Evolutionary conservation across 1,139 yeast genomes (phyloP).

Genomic region (Eremothecium sinecaudum): DNA sequence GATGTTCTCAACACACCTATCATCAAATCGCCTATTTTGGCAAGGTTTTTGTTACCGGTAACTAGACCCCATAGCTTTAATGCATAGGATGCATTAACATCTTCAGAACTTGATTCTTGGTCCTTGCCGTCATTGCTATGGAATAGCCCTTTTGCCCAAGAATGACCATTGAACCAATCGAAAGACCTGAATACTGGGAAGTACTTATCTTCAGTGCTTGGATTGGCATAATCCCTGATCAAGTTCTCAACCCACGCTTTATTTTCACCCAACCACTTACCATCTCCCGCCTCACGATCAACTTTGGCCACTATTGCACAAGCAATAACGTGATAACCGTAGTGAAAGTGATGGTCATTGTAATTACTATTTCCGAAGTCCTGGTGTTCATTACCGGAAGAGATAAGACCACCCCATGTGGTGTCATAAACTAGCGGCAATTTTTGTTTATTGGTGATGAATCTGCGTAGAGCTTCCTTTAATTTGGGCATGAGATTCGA

Average conservation of each 20-base stretch:
- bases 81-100: slow-evolving; percentile 64
- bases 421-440: slow-evolving; percentile 58
- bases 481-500: slow-evolving; percentile 40
- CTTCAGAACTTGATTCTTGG: slow-evolving; percentile 71
- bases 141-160: slow-evolving; percentile 74
- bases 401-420: slow-evolving; percentile 66
- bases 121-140: slow-evolving; percentile 72
- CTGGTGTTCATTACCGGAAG: slow-evolving; percentile 45
- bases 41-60: slow-evolving; percentile 44
- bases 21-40: slow-evolving; percentile 51
- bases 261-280: slow-evolving; percentile 44
- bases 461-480: slow-evolving; percentile 51
- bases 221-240: slow-evolving; percentile 65
- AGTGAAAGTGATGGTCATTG: slow-evolving; percentile 78
- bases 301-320: slow-evolving; percentile 54
- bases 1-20: slow-evolving; percentile 50
- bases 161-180: slow-evolving; percentile 73
- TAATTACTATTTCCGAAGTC: slow-evolving; percentile 74
- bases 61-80: slow-evolving; percentile 61
- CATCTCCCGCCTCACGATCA: slow-evolving; percentile 38
- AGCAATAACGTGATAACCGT: slow-evolving; percentile 68
- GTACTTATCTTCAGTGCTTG: slow-evolving; percentile 42
- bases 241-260: slow-evolving; percentile 50
- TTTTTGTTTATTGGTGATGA: slow-evolving; percentile 43
- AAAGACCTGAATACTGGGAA: slow-evolving; percentile 72